Evolutionary conservation across 2,329 filamentous ascomycete species (phyloP).

Genomic region (Aspergillus aculeatinus): DNA sequence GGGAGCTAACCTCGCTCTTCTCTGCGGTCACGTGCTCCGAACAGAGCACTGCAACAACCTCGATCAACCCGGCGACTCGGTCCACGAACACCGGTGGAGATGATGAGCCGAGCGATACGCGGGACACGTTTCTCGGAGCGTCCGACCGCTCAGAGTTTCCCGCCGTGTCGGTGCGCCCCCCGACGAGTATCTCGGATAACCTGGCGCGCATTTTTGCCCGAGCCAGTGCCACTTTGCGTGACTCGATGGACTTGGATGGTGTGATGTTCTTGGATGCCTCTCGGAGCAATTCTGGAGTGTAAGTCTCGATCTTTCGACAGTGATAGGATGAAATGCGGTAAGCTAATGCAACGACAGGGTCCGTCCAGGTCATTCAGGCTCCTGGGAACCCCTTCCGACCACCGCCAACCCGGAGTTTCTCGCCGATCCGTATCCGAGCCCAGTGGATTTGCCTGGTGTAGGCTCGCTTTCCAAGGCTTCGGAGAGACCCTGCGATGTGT

Average conservation of each 20-base stretch:
- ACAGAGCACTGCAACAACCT: slow-evolving; percentile 9
- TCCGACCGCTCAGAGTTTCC: slow-evolving; percentile 5
- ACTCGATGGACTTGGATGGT: slow-evolving; percentile 45
- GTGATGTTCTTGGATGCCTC: slow-evolving; percentile 32
- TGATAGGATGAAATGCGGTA: neutral
- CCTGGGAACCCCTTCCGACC: slow-evolving; percentile 25
- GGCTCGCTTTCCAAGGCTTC: slow-evolving; percentile 17
- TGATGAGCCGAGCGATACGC: slow-evolving; percentile 4
- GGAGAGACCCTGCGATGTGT: slow-evolving; percentile 17
- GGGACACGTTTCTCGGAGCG: neutral
- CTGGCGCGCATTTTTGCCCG: slow-evolving; percentile 40
- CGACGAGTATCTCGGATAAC: slow-evolving; percentile 17
- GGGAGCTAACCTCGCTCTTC: slow-evolving; percentile 15
- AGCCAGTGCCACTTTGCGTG: slow-evolving; percentile 45
- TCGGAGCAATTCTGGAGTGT: slow-evolving; percentile 27
- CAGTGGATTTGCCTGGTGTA: slow-evolving; percentile 14
- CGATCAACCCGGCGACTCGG: neutral
- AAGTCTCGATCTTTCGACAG: slow-evolving; percentile 1
- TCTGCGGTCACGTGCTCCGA: slow-evolving; percentile 13
- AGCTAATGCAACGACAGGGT: slow-evolving; percentile 14
- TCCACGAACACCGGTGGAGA: neutral
- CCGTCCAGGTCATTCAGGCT: slow-evolving; percentile 13
- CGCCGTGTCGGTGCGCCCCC: neutral
- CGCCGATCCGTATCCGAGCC: slow-evolving; percentile 14
- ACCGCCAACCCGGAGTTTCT: slow-evolving; percentile 18